Base-by-base conservation (phyloP, 495 filamentous ascomycete species). In the Lasiosphaeris hirsuta region DNA sequence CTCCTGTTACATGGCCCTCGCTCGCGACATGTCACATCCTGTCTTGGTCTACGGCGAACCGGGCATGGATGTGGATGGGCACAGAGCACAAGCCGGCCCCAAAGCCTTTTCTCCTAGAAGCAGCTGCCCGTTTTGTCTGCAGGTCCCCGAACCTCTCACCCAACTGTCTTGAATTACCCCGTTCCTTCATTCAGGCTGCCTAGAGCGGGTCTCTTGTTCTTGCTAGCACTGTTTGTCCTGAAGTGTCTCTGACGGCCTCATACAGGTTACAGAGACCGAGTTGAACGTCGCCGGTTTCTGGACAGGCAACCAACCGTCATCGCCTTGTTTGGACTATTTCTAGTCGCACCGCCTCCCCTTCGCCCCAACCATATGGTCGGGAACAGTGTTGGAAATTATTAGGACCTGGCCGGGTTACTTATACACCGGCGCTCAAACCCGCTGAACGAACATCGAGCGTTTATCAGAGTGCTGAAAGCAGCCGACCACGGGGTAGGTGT, bases 41-140 rank as follows among this genome's bases (percentile, higher is more conserved):
- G 23, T 30, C 23, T 30, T 30, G 23, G 23, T 30, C 23, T 5
- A 30, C 23, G 23, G 23, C 23, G 23, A 30, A 30, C 23, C 23
- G 23, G 5, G 23, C 23, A 30, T 30, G 23, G 23, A 30, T 30
- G 23, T 30, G 23, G 23, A 30, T 30, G 23, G 23, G 23, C 23
- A 30, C 23, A 30, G 23, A 30, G 23, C 23, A 30, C 23, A 30
- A 5, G 23, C 23, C 23, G 23, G 23, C 23, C 23, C 23, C 23
- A 10, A n/a, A 42, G 17, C 10, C 19, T 34, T 42, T 35, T 36
- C 35, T 34, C 34, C 47, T 34, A 44, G 30, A 47, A 54, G 60
- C 63, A 58, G 45, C 51, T 56, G 14, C 39, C 63, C 50, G 51
- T 37, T 18, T 10, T 14, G 18, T 13, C 51, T 63, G 60, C 63